Evolutionary conservation across 306 rosid genomes (phyloP), one percentile per base, ranked within the genome.

Genomic region (Abrus precatorius): DNA sequence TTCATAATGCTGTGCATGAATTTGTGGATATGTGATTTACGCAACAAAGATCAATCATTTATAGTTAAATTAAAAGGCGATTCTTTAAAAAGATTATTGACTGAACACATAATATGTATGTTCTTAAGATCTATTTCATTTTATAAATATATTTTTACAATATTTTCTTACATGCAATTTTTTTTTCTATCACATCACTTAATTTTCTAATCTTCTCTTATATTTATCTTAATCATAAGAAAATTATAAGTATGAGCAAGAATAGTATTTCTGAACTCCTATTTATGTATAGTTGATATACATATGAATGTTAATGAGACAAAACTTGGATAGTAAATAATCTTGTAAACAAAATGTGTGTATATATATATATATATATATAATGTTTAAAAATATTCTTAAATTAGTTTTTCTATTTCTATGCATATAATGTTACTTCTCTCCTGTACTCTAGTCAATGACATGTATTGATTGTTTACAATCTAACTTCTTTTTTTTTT

Each of bases 21-120:
- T 74, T 32, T 74, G 72, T 69, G 69, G 49, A 57, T 13, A 32
- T 12, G 14, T 70, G 47, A 50, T 52, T 75, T 69, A 82, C 27
- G 61, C 65, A 61, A 77, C 53, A 77, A 61, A 70, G 36, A 75
- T 59, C 72, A 60, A 40, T 50, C 47, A 43, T 59, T 50, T 30
- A 55, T 1, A 29, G 34, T 12, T 34, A 12, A 36, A 36, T 36
- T 20, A 20, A 74, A 52, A 64, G 47, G 3, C 13, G 47, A 28
- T 7, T 50, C 29, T 28, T 34, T 66, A 56, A 14, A 36, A 36
- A 36, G 20, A 40, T 27, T 50, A 32, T 56, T 30, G 7, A 45
- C 6, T 10, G 28, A 44, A 45, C 45, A 36, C 29, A 56, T 33
- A n/a, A 32, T 34, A 34, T 62, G 45, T 34, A 63, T 38, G 14